Evolutionary conservation across 352 stramenopile species (phyloP), one percentile per base, ranked within the genome.

Genomic region (Globisporangium yorkense): DNA sequence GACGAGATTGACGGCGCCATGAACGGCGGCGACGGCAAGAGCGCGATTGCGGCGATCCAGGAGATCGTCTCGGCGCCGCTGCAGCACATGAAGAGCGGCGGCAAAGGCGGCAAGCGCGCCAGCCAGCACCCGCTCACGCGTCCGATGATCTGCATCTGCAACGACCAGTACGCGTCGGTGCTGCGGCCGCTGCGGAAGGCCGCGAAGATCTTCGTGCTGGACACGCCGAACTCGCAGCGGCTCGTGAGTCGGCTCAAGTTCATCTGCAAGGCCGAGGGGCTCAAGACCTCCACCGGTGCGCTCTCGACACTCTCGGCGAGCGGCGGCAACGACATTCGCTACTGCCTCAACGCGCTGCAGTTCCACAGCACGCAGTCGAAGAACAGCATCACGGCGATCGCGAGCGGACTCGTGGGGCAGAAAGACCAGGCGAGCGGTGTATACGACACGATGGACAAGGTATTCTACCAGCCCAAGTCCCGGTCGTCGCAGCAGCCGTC

Each of bases 71-170:
- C 83, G 18, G 77, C 89, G 3, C 87, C 95, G 5, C 71, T 98
- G 65, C 77, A 66, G 48, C 59, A 37, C 44, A 80, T 84, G 47
- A 86, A 78, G 60, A 66, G 12, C 40, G 18, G 49, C 16, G 16
- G 24, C 15, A 61, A 65, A 18, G 40, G 51, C 21, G 51, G 43
- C 40, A 78, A 81, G 52, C 61, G 56, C 20, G 67, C 59, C 24
- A 77, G 72, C 49, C 66, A 72, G 24, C 86, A 97, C 41, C 80
- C 92, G 6, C 67, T 98, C 41, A 97, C 72, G 51, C 84, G 96
- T 1, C 96, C 96, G 8, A 76, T 99, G 18, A 99, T 99, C 61
- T 98, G 97, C 65, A 99, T 99, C 71, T 99, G 97, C 74, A 99
- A 99, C 70, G 93, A 99, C 67, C 88, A 98, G 64, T 99, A 98